Evolutionary conservation across 805 yeast genomes (phyloP), one percentile per base, ranked within the genome.

Genomic region (Metschnikowia amazonensis): DNA sequence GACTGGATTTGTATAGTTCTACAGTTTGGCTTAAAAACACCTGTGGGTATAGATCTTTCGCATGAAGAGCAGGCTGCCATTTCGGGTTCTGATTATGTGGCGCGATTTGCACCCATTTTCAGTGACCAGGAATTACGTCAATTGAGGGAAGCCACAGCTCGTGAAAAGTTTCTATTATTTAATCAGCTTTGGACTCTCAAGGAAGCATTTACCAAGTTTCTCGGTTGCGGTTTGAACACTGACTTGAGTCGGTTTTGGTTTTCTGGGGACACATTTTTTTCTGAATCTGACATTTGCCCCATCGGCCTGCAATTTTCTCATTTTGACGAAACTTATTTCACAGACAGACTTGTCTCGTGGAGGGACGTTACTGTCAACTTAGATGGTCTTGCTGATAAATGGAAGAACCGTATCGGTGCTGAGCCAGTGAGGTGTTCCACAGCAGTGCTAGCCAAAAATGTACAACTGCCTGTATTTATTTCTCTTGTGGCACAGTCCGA

Each of bases 151-250:
- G 50, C 82, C 7, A 45, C 48, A 5, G n/a, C 23, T 0, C 44
- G 45, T 0, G 20, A 48, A 4, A 57, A 65, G 43, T 63, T 65
- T 40, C 50, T 57, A 6, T 51, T 67, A 2, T 76, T 84, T 53
- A 76, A 84, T 16, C 79, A 79, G 32, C 70, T 75, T 29, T 87
- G 96, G 96, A 85, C 95, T 0, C 60, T 87, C 44, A 87, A 87
- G 58, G 96, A 87, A 59, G 80, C 88, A 17, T 84, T 79, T 56
- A 75, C 86, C 5, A 87, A 87, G 56, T 76, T 73, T 31, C 54
- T 75, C 2, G 95, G 95, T 0, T 63, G 72, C 14, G 95, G 95
- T 14, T 33, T 55, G 33, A 55, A 55, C 21, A 43, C 48, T 17
- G 57, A 55, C 40, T 45, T 55, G 40, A 20, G 48, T n/a, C 31